A percentile compares a stretch with the other conserved stretches of the same genome.
These are phyloP conservation scores for Dothistroma pini DNA, from an alignment of 2,329 filamentous ascomycete genomes.

Conservation along the genomic window DNA sequence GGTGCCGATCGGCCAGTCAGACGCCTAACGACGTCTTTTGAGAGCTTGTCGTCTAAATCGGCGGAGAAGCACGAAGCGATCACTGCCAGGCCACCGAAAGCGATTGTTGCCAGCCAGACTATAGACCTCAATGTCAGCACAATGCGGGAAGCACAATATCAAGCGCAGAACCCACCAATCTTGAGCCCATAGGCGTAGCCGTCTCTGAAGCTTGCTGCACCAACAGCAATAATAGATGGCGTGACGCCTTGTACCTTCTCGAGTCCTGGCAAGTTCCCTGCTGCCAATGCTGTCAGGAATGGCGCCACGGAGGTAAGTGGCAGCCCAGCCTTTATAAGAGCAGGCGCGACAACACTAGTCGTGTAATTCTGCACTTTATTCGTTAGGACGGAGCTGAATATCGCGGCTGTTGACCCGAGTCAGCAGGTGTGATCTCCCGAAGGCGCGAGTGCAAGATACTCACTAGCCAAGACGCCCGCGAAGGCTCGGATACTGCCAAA, in stretches of 20 bases:
- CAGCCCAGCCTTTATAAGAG: not conserved
- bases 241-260: not conserved
- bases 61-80: not conserved
- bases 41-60: not conserved
- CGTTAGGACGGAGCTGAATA: not conserved
- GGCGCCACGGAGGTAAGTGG: not conserved
- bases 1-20: not conserved
- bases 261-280: not conserved
- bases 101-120: not conserved
- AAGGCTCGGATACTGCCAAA: not conserved
- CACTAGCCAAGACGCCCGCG: constrained; percentile 1
- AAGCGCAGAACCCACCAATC: not conserved
- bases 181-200: not conserved
- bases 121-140: too few species aligned
- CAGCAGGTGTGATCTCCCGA: not conserved
- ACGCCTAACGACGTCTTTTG: not conserved
- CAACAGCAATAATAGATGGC: not conserved
- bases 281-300: not conserved
- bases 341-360: not conserved
- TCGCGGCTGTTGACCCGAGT: not conserved
- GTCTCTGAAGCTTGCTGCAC: not conserved
- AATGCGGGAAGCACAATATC: too few species aligned
- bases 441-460: not conserved
- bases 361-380: not conserved
- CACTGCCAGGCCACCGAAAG: not conserved